Evolutionary conservation across 1,284 basidiomycete genomes (phyloP).

Genomic region (Cutaneotrichosporon spelunceum): DNA sequence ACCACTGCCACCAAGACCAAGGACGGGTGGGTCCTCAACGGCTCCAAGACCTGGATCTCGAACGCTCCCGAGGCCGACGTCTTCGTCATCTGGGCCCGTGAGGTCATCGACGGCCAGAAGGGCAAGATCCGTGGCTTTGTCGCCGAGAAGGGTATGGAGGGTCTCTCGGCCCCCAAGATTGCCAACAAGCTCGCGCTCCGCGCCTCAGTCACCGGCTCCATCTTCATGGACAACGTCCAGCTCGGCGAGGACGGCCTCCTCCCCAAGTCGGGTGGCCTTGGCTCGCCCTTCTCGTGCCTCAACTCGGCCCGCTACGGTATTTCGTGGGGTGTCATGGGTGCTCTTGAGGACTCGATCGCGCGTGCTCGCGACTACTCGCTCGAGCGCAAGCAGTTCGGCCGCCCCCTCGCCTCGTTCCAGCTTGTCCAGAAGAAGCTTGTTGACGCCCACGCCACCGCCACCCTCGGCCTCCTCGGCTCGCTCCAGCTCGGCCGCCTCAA

Average conservation of each 20-base stretch:
- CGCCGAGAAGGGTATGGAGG: conserved; percentile 69
- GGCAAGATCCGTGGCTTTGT: conserved; percentile 87
- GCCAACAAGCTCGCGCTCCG: conserved; percentile 90
- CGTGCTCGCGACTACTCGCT: conserved; percentile 80
- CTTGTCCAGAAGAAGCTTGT: conserved; percentile 95
- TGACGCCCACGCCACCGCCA: conserved; percentile 81
- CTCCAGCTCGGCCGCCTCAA: conserved; percentile 82
- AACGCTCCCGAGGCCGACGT: conserved; percentile 81
- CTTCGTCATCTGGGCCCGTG: conserved; percentile 82
- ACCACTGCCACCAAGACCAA: conserved; percentile 79
- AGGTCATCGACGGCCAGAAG: conserved; percentile 52
- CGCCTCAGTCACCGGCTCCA: conserved; percentile 84
- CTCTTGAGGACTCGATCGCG: conserved; percentile 84
- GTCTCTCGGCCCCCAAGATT: conserved; percentile 81
- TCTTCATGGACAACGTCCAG: conserved; percentile 84
- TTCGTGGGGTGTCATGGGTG: conserved; percentile 90
- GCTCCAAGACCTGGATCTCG: conserved; percentile 95
- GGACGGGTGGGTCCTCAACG: conserved; percentile 80
- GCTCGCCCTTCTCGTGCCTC: conserved; percentile 82
- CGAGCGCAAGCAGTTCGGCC: conserved; percentile 81
- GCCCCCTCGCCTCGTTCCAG: conserved; percentile 90
- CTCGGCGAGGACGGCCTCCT: conserved; percentile 69
- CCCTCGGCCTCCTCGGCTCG: conserved; percentile 75
- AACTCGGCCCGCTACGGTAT: conserved; percentile 90
- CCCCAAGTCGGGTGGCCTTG: conserved; percentile 69